phyloP scores from a whole-genome alignment of 2,329 filamentous ascomycete species.

The Fusarium continuum region DNA sequence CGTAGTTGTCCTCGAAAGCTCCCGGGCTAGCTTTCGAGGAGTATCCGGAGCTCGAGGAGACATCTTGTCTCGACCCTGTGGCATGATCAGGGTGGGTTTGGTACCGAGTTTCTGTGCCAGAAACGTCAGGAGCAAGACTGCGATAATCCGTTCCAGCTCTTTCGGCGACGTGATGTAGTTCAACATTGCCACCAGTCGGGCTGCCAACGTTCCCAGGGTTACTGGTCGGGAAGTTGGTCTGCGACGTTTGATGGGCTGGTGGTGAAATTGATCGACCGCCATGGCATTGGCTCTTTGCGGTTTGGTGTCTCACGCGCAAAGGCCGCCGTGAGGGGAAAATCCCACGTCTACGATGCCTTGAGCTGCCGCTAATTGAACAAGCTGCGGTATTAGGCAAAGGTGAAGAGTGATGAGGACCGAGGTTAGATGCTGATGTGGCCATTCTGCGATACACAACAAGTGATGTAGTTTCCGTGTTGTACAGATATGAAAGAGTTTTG shows the following conservation, averaged over 20 bases:
- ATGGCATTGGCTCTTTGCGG: slow-evolving; percentile 1
- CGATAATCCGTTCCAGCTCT: neutral
- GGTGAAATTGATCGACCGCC: slow-evolving; percentile 4
- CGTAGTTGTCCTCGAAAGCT: neutral
- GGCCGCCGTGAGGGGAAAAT: slow-evolving; percentile 41
- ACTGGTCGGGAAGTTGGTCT: neutral
- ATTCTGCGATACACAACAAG: slow-evolving; percentile 37
- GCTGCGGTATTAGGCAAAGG: slow-evolving; percentile 23
- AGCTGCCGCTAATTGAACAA: slow-evolving; percentile 16
- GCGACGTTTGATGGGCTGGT: neutral
- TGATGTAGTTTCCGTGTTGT: slow-evolving; percentile 32
- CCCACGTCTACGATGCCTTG: slow-evolving; percentile 42
- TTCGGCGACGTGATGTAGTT: neutral
- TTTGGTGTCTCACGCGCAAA: slow-evolving; percentile 34
- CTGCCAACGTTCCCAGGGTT: neutral
- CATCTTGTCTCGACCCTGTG: neutral
- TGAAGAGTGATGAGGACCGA: slow-evolving; percentile 35
- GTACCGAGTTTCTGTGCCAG: neutral
- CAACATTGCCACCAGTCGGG: neutral
- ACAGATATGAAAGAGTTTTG: slow-evolving; percentile 20
- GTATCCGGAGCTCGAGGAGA: neutral
- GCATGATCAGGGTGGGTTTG: neutral
- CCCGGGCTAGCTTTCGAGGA: neutral
- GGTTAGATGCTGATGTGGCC: slow-evolving; percentile 44
- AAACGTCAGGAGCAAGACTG: neutral